Percentiles rank a stretch among this genome's conserved stretches.
Evolutionary conservation across 495 filamentous ascomycete genomes (phyloP).

Genomic region (Tirmania nivea): DNA sequence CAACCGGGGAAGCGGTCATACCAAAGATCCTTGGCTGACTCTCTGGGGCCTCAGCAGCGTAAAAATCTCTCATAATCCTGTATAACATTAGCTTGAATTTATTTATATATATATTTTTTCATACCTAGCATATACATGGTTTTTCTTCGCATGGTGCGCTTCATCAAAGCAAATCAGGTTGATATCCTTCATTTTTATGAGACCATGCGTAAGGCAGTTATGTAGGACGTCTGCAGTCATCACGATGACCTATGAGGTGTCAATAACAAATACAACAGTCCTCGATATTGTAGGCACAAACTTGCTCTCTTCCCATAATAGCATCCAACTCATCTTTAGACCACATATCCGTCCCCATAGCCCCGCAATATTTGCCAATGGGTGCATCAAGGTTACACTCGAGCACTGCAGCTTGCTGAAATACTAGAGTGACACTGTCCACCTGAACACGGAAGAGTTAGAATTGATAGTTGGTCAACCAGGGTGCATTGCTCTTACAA

Average conservation of each 20-base stretch:
- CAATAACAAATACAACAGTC: neutral
- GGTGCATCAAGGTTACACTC: constrained; percentile 64
- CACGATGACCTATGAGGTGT: constrained; percentile 41
- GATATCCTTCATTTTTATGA: constrained; percentile 61
- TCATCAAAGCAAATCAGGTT: constrained; percentile 92
- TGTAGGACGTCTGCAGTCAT: constrained; percentile 79
- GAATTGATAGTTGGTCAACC: neutral
- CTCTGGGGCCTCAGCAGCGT: constrained; percentile 27
- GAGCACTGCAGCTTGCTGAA: constrained; percentile 71
- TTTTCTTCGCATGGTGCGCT: constrained; percentile 90
- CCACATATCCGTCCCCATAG: constrained; percentile 47
- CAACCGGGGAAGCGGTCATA: constrained; percentile 96
- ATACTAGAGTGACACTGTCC: constrained; percentile 74
- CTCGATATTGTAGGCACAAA: neutral
- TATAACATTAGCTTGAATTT: neutral
- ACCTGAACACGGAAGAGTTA: constrained; percentile 28
- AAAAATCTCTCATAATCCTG: constrained; percentile 68
- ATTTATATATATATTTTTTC: constrained; percentile 6
- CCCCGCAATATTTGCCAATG: constrained; percentile 58
- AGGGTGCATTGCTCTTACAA: constrained; percentile 29
- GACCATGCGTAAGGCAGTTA: constrained; percentile 57
- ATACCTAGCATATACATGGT: constrained; percentile 62
- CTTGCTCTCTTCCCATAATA: constrained; percentile 38
- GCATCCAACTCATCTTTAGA: constrained; percentile 45
- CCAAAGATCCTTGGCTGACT: constrained; percentile 66